These are phyloP conservation scores for Malania oleifera DNA, from an alignment of 164 flowering plant genomes.

Conservation along the genomic window DNA sequence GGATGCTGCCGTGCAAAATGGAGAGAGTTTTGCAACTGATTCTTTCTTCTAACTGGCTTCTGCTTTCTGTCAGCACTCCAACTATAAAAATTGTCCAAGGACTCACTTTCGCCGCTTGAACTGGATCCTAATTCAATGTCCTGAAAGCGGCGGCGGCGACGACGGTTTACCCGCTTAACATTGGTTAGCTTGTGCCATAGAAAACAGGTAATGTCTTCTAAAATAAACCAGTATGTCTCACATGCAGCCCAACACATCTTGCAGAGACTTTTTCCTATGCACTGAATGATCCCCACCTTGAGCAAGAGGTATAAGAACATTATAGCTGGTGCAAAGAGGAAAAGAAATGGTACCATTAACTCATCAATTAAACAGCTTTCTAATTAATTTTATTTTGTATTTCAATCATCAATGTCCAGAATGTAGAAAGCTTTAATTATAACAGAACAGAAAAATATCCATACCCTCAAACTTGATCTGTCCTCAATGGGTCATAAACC, in stretches of 20 bases:
- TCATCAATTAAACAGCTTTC: no score
- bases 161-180: constrained; percentile 51
- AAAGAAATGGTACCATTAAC: background rate
- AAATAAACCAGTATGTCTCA: constrained; percentile 43
- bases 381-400: no score
- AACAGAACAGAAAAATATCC: no score
- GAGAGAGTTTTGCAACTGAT: constrained; percentile 21
- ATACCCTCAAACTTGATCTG: no score
- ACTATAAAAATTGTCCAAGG: constrained; percentile 4
- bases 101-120: constrained; percentile 27
- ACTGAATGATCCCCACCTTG: constrained; percentile 63
- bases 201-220: constrained; percentile 41
- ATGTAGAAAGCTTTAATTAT: no score
- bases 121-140: constrained; percentile 47
- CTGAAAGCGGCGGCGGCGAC: constrained; percentile 22
- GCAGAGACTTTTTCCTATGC: constrained; percentile 55
- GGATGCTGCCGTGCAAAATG: constrained; percentile 18
- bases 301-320: constrained; percentile 51
- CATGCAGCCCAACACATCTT: constrained; percentile 68
- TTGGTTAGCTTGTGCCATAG: constrained; percentile 53
- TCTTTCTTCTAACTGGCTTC: constrained; percentile 24
- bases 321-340: constrained; percentile 30
- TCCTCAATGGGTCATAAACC: no score
- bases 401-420: no score
- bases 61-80: constrained; percentile 21